phyloP scores from a whole-genome alignment of 1,284 basidiomycete genomes.

The Porodaedalea pini region DNA sequence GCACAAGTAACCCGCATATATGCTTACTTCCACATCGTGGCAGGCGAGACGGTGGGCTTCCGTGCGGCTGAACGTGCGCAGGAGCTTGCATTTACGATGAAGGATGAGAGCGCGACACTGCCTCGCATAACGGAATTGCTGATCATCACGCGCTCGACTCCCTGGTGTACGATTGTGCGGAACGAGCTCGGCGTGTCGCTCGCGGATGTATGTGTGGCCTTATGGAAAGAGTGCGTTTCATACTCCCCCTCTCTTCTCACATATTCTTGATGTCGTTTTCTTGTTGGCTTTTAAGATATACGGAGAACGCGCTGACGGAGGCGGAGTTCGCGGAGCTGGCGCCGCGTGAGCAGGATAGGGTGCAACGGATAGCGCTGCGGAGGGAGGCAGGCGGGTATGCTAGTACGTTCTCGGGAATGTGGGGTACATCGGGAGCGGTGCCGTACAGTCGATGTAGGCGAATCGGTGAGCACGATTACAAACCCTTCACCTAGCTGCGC shows the following conservation, averaged over 20 bases:
- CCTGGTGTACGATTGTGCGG: constrained; percentile 76
- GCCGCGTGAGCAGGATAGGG: constrained; percentile 60
- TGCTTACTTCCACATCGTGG: constrained; percentile 7
- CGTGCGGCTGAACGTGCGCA: constrained; percentile 55
- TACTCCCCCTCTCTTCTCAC: not conserved
- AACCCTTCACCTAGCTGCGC: too few relatives aligned
- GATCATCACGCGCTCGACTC: constrained; percentile 64
- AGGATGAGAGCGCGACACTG: constrained; percentile 75
- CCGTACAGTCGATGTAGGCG: constrained; percentile 8
- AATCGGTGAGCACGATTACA: constrained; percentile 35
- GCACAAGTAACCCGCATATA: not conserved
- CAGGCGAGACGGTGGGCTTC: constrained; percentile 47
- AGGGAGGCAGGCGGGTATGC: constrained; percentile 33
- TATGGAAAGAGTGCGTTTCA: constrained; percentile 66
- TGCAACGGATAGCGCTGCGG: constrained; percentile 55
- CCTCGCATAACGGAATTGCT: constrained; percentile 69
- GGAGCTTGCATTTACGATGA: constrained; percentile 58
- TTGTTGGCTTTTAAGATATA: constrained; percentile 3
- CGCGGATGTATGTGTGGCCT: constrained; percentile 58
- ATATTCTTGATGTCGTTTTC: not conserved
- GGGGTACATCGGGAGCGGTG: constrained; percentile 1
- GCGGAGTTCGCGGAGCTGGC: constrained; percentile 58
- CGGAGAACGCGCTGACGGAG: constrained; percentile 44
- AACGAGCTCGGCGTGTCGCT: constrained; percentile 72
- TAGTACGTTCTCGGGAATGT: constrained; percentile 6